Evolutionary conservation across 2,329 filamentous ascomycete species (phyloP).

Genomic region (Teratosphaeria pseudoeucalypti): DNA sequence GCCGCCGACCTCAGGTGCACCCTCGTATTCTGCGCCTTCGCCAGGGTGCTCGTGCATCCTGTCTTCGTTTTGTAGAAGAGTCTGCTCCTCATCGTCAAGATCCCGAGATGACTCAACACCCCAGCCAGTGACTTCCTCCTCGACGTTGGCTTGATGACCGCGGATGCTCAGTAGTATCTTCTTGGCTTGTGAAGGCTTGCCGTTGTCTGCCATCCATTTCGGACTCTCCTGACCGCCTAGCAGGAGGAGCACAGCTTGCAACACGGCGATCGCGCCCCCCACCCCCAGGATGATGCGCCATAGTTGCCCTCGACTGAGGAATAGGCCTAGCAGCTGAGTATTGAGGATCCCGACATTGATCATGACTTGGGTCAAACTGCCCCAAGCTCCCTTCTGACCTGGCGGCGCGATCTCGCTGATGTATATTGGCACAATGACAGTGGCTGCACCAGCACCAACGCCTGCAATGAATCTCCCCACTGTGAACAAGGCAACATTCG

Average conservation of each 20-base stretch:
- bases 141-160: constrained; percentile 57
- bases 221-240: constrained; percentile 74
- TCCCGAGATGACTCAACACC: constrained; percentile 21
- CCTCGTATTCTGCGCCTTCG: not conserved
- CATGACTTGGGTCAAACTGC: constrained; percentile 77
- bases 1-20: constrained; percentile 2
- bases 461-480: constrained; percentile 72
- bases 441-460: constrained; percentile 74
- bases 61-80: constrained; percentile 42
- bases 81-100: constrained; percentile 55
- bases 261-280: constrained; percentile 56
- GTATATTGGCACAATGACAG: constrained; percentile 89
- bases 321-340: constrained; percentile 77
- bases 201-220: constrained; percentile 65
- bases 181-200: constrained; percentile 51
- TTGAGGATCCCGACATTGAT: constrained; percentile 78
- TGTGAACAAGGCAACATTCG: constrained; percentile 56
- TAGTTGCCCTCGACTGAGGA: constrained; percentile 64
- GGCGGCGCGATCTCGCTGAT: constrained; percentile 83
- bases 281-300: constrained; percentile 78
- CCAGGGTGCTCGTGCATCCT: constrained; percentile 1
- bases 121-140: constrained; percentile 56
- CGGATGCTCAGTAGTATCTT: constrained; percentile 64
- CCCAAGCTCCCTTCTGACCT: constrained; percentile 53
- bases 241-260: constrained; percentile 61